Percentiles rank a stretch among this genome's conserved stretches.
Evolutionary conservation across 2,329 filamentous ascomycete species (phyloP).

Genomic region (Ceratocystis harringtonii): DNA sequence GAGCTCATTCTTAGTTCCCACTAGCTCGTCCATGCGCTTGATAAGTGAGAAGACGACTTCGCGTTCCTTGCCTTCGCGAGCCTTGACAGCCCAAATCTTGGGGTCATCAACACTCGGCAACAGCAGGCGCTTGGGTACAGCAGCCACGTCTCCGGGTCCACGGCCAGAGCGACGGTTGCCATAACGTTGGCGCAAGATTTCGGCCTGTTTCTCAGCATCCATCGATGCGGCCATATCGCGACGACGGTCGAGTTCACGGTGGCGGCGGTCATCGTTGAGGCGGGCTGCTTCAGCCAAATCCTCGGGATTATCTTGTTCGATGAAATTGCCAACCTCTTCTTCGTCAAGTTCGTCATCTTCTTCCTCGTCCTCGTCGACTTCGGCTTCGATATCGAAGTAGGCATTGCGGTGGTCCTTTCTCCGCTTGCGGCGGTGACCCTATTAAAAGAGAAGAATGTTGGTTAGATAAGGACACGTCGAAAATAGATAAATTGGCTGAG

Average conservation of each 20-base stretch:
- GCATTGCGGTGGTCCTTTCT: conserved; percentile 60
- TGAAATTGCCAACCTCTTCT: conserved; percentile 68
- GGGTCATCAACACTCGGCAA: conserved; percentile 91
- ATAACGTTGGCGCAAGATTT: conserved; percentile 74
- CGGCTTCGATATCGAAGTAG: conserved; percentile 96
- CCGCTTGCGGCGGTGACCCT: conserved; percentile 65
- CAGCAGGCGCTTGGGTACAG: conserved; percentile 72
- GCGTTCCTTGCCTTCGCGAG: conserved; percentile 87
- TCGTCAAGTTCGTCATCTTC: conserved; percentile 84
- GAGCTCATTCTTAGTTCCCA: conserved; percentile 62
- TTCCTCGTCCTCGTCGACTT: conserved; percentile 84
- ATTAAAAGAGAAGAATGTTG: neutral
- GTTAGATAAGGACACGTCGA: neutral
- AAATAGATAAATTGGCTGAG: neutral
- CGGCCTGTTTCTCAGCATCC: conserved; percentile 87
- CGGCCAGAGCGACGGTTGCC: conserved; percentile 57
- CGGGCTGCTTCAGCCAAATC: conserved; percentile 68
- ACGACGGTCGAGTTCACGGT: conserved; percentile 84
- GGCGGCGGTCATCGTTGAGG: conserved; percentile 77
- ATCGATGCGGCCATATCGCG: conserved; percentile 76
- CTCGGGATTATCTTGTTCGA: conserved; percentile 79
- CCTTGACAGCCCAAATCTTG: conserved; percentile 86
- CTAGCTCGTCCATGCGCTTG: conserved; percentile 71
- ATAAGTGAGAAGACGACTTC: conserved; percentile 80
- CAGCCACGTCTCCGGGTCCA: conserved; percentile 51